Conservation (phyloP, 805 yeast genomes). For the fission yeast (Schizosaccharomyces pombe) region DNA sequence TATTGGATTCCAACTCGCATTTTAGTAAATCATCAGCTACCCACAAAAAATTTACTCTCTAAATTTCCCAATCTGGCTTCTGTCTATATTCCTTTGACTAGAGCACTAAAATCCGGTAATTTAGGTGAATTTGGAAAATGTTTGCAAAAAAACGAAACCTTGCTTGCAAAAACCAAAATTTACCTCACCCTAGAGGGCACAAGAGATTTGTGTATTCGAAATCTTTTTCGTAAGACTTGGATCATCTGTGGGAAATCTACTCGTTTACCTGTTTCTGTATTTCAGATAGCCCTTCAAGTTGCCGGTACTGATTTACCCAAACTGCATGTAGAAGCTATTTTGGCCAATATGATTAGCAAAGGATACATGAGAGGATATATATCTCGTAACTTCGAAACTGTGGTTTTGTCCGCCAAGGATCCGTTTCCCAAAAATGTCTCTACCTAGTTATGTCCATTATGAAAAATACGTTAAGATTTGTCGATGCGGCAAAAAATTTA, state of each 20-base stretch:
- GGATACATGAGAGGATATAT: constrained; percentile 56
- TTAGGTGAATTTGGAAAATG: constrained; percentile 26
- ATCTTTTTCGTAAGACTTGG: constrained; percentile 24
- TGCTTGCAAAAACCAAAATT: constrained; percentile 34
- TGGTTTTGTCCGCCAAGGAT: constrained; percentile 50
- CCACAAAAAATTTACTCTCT: constrained; percentile 21
- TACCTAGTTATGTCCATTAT: not conserved
- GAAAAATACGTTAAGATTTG: no score
- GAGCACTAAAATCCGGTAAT: constrained; percentile 32
- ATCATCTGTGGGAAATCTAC: constrained; percentile 12
- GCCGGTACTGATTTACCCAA: constrained; percentile 11
- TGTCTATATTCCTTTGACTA: constrained; percentile 26
- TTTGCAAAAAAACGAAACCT: constrained; percentile 22
- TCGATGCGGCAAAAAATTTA: no score
- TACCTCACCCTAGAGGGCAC: constrained; percentile 36
- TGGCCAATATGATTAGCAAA: constrained; percentile 40
- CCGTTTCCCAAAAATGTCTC: constrained; percentile 33
- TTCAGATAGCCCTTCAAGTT: not conserved
- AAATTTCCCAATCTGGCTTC: constrained; percentile 20
- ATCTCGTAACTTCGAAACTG: constrained; percentile 47
- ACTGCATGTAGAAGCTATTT: constrained; percentile 42
- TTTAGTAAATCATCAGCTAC: constrained; percentile 25
- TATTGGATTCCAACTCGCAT: constrained; percentile 43
- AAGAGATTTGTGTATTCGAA: constrained; percentile 26
- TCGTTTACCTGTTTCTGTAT: constrained; percentile 12